phyloP scores from a whole-genome alignment of 176 grass and related monocot species.

The Pontederia crassipes region DNA sequence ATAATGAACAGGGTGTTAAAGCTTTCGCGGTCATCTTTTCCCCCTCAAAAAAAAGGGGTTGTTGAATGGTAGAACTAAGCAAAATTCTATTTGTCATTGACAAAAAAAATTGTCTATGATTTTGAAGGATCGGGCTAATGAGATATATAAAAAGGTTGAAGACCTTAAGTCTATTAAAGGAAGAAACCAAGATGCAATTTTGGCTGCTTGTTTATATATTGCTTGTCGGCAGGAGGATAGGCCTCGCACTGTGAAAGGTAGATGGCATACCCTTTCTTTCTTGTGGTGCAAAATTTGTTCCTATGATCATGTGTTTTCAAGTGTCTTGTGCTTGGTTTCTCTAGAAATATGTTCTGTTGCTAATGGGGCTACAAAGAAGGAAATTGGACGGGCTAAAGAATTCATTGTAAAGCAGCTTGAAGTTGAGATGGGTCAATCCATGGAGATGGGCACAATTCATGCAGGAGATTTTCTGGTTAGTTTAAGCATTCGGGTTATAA shows the following conservation, averaged over 20 bases:
- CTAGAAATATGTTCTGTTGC: constrained; percentile 11
- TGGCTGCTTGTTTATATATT: constrained; percentile 16
- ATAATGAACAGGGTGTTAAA: too few relatives aligned
- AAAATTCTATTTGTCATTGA: too few relatives aligned
- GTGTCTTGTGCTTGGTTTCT: not conserved
- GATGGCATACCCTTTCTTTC: not conserved
- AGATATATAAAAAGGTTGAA: constrained; percentile 16
- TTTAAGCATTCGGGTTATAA: not conserved
- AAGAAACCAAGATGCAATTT: constrained; percentile 16
- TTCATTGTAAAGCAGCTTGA: constrained; percentile 8
- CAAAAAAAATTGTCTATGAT: too few relatives aligned
- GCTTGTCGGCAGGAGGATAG: constrained; percentile 16
- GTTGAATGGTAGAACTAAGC: too few relatives aligned
- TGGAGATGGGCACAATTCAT: constrained; percentile 14
- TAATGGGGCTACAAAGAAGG: constrained; percentile 10
- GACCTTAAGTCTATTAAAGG: constrained; percentile 16
- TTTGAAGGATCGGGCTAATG: constrained; percentile 15
- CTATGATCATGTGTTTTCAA: not conserved
- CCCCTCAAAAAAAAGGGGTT: too few relatives aligned
- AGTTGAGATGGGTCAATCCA: constrained; percentile 12
- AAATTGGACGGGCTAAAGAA: constrained; percentile 8
- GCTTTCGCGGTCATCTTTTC: too few relatives aligned
- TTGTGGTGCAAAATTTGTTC: not conserved
- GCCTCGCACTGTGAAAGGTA: constrained; percentile 19
- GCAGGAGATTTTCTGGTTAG: constrained; percentile 14